Base-by-base conservation (phyloP, 2,329 filamentous ascomycete species). In the Ophiostoma novo-ulmi region DNA sequence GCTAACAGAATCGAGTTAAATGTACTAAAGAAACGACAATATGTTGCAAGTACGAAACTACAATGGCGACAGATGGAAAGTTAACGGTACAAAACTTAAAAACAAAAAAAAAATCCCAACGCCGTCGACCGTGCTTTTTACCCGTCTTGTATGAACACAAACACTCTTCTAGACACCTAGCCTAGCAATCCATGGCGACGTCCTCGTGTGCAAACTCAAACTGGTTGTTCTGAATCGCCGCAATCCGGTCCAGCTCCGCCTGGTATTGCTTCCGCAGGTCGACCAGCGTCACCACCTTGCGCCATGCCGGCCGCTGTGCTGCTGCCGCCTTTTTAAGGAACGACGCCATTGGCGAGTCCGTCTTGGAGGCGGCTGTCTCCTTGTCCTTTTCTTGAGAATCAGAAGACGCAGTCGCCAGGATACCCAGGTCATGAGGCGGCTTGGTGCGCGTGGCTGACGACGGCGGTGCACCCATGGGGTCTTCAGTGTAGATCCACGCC, bases 201-300 rank as follows among this genome's bases (percentile, higher is more conserved):
- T 83, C 81, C 31, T 81, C 84, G 52, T 61, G 69, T 26, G 84
- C 83, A 73, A 97, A 92, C 20, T 91, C 91, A 83, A 96, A 97
- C 77, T 96, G 89, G 71, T 96, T 93, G 77, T 92, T 91, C 80
- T 95, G 89, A 78, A 97, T 93, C 69, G 92, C 91, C 69, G 91
- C 92, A 75, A 95, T 90, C 73, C 93, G 86, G 80, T 99, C 95
- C 77, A 99, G 82, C 80, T 98, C 93, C 35, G 87, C 88, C 80
- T 97, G 92, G 79, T 97, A 99, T 78, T 94, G 91, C 79, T 90
- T 92, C 76, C 94, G 87, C 69, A 98, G 83, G 78, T 97, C 94
- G 39, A 91, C 91, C 70, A 99, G 81, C 41, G 92, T 97, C 20
- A 98, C 86, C 48, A 98, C 88, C 77, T 87, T 90, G 73, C 94